Evolutionary conservation across 169 alveolate genomes (phyloP).

Genomic region (Besnoitia besnoiti): DNA sequence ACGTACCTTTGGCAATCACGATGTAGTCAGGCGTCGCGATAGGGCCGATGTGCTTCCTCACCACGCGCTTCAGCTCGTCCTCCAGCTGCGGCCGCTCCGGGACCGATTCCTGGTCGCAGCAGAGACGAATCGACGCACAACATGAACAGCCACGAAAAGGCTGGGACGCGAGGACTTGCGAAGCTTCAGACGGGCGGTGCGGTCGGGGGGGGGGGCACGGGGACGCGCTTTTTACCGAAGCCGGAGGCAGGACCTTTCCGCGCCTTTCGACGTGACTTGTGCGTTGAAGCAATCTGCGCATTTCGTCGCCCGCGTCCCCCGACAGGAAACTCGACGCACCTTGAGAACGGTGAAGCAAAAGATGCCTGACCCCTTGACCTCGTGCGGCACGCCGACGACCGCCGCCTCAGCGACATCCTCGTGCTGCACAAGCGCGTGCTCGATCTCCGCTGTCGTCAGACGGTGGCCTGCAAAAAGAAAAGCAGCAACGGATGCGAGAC

Average conservation of each 20-base stretch:
- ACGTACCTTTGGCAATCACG: constrained; percentile 75
- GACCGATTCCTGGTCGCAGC: neutral
- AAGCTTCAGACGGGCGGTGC: too few relatives aligned
- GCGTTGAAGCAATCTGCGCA: too few relatives aligned
- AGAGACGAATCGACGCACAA: neutral
- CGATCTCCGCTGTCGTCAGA: constrained; percentile 93
- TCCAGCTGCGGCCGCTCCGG: neutral
- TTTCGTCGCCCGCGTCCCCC: too few relatives aligned
- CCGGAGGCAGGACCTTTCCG: too few relatives aligned
- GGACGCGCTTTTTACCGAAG: too few relatives aligned
- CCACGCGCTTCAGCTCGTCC: constrained; percentile 54
- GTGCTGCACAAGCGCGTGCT: constrained; percentile 90
- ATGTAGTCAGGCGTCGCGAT: constrained; percentile 93
- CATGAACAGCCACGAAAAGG: neutral
- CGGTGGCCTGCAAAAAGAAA: constrained; percentile 85
- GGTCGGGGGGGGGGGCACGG: too few relatives aligned
- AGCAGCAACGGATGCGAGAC: neutral
- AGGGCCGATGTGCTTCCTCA: constrained; percentile 90
- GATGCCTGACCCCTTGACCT: constrained; percentile 92
- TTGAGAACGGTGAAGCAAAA: constrained; percentile 90
- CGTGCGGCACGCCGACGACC: constrained; percentile 92
- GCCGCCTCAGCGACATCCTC: constrained; percentile 90
- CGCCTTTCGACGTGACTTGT: too few relatives aligned
- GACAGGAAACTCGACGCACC: constrained; percentile 58
- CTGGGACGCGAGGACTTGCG: neutral